A percentile compares a stretch with the other conserved stretches of the same genome.
These are phyloP conservation scores for Lotmaria passim DNA, from an alignment of 208 protist species.

Conservation along the genomic window DNA sequence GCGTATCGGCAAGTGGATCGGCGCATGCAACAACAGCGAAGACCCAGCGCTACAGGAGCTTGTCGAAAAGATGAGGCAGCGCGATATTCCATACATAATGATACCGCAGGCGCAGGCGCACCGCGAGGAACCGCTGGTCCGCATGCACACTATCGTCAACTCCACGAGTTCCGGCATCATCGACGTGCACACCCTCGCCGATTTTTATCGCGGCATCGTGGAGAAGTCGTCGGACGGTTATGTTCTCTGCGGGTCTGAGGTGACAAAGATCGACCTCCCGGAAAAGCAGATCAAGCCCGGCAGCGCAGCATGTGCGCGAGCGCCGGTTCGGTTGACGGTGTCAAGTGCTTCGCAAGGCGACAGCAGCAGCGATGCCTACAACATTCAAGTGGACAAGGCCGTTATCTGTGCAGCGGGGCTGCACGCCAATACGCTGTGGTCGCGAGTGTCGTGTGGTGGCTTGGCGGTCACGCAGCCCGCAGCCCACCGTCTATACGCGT, in stretches of 20 bases:
- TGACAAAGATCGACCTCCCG: constrained; percentile 13
- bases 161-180: constrained; percentile 54
- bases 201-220: constrained; percentile 26
- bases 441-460: constrained; percentile 12
- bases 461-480: constrained; percentile 8
- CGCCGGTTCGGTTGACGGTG: constrained; percentile 12
- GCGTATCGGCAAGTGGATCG: constrained; percentile 59
- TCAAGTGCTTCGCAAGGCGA: background rate
- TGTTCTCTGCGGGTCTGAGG: constrained; percentile 29
- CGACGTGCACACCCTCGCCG: constrained; percentile 37
- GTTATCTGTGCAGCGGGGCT: constrained; percentile 34
- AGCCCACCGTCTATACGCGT: constrained; percentile 34
- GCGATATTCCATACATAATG: constrained; percentile 33
- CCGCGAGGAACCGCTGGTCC: constrained; percentile 42
- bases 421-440: constrained; percentile 41
- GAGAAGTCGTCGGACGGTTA: constrained; percentile 24
- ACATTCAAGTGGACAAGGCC: constrained; percentile 27
- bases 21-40: constrained; percentile 31
- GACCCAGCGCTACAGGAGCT: constrained; percentile 23
- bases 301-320: background rate
- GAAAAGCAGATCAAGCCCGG: background rate
- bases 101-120: constrained; percentile 20
- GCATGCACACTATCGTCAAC: constrained; percentile 41
- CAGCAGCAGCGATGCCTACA: constrained; percentile 12
- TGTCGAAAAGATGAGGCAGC: constrained; percentile 39